These are phyloP conservation scores for Plenodomus tracheiphilus DNA, from an alignment of 2,329 filamentous ascomycete genomes.

Conservation along the genomic window DNA sequence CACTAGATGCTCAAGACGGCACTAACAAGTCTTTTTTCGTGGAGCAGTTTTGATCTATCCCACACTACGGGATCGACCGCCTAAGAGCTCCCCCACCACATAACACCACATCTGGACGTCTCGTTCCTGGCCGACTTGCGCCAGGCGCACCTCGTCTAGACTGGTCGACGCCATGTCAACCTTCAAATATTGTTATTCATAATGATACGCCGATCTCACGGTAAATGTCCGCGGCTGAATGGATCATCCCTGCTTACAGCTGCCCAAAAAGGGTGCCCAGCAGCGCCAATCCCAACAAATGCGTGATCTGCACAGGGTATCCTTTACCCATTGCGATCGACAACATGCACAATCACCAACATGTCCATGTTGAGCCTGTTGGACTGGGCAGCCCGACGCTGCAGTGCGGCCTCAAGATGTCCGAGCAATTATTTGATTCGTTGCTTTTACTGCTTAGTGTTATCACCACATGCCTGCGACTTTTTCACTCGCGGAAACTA, in stretches of 20 bases:
- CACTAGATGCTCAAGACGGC: too few relatives aligned
- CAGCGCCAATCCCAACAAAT: background rate
- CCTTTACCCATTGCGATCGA: background rate
- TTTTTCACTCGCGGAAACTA: too few relatives aligned
- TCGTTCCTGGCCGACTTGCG: background rate
- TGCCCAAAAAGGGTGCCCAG: background rate
- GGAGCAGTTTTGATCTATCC: background rate
- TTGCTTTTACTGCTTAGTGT: too few relatives aligned
- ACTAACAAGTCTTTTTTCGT: background rate
- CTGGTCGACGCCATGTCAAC: background rate
- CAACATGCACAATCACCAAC: background rate
- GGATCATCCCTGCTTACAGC: slow-evolving; percentile 6
- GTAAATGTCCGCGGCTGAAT: slow-evolving; percentile 3
- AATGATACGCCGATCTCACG: slow-evolving; percentile 3
- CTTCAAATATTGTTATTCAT: background rate
- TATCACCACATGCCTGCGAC: too few relatives aligned
- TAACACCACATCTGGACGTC: background rate
- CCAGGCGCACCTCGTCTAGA: background rate
- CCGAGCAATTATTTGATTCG: background rate
- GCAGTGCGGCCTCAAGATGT: background rate
- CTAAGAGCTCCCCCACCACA: background rate
- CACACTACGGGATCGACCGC: slow-evolving; percentile 9
- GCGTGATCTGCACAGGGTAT: slow-evolving; percentile 1
- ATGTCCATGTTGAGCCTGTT: background rate
- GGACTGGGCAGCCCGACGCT: background rate